Percentiles rank a stretch among this genome's conserved stretches.
phyloP scores from a whole-genome alignment of 1,284 basidiomycete genomes.

The Marasmius oreades region DNA sequence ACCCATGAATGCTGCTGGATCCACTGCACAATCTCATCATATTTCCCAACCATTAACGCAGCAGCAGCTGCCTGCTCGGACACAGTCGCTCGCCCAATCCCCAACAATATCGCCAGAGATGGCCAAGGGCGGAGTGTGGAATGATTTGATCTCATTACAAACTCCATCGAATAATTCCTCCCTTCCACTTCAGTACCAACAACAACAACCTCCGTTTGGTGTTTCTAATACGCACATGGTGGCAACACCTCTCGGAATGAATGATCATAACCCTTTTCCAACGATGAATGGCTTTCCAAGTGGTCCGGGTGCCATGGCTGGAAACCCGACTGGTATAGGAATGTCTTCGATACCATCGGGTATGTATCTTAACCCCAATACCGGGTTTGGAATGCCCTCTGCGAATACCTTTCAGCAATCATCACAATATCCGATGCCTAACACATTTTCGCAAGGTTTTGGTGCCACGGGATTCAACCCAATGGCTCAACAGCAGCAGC shows the following conservation, averaged over 20 bases:
- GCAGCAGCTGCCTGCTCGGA: conserved; percentile 17
- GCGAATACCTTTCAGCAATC: conserved; percentile 19
- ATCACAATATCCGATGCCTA: conserved; percentile 20
- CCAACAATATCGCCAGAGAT: conserved; percentile 3
- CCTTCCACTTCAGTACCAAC: conserved; percentile 51
- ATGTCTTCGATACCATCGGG: conserved; percentile 9
- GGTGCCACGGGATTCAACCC: conserved; percentile 15
- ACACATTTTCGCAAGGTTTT: conserved; percentile 19
- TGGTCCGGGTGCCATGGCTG: conserved; percentile 14
- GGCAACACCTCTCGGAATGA: conserved; percentile 7
- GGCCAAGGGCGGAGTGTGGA: conserved; percentile 38
- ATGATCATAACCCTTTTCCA: conserved; percentile 13
- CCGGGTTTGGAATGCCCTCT: conserved; percentile 2
- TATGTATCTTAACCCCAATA: conserved; percentile 10
- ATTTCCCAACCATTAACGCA: conserved; percentile 2
- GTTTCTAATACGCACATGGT: conserved; percentile 1
- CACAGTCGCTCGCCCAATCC: conserved; percentile 11
- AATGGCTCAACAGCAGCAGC: conserved; percentile 15
- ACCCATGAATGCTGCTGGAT: conserved; percentile 18
- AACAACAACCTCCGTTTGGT: conserved; percentile 18
- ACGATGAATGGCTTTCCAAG: conserved; percentile 12
- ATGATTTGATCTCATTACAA: conserved; percentile 50
- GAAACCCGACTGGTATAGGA: conserved; percentile 9
- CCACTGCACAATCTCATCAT: conserved; percentile 3
- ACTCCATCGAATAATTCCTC: conserved; percentile 41